Base-by-base conservation (phyloP, 768 basidiomycete species). In the Auricularia sp. region DNA sequence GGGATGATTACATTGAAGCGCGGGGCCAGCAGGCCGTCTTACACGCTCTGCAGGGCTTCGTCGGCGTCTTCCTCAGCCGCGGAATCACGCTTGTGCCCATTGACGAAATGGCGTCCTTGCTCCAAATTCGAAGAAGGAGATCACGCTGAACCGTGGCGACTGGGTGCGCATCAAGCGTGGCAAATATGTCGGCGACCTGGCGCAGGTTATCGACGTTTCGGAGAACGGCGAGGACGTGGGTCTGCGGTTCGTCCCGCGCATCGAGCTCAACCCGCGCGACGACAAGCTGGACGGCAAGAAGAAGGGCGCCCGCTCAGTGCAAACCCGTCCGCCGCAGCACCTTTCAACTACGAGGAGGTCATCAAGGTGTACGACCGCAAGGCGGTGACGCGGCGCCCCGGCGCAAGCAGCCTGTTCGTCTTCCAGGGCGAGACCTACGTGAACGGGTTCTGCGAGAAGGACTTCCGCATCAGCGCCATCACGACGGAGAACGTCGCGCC, bases 1-100 rank as follows among this genome's bases (percentile, higher is more conserved):
- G 96, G 96, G 1, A 94, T 94, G 87, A 88, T 99, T 99, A 98
- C 72, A 88, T 99, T 59, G 97, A 99, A 77, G 94, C 96, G 8
- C 85, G 89, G 62, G 89, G 89, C 67, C 82, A 93, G 36, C 87
- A 91, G 66, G 87, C 93, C 70, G 96, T 98, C 64, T 83, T 81
- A 67, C 82, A 88, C 65, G 95, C 96, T 5, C 85, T 92, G 72
- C 83, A 86, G 65, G 96, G 96, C 34, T 88, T 98, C 61, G 90
- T 98, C 62, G 97, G 95, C 62, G 86, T 98, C 63, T 99, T 94
- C 74, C 83, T 86, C 35, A 86, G 84, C 70, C 86, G 90, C 62
- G 90, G 91, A 16, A 85, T 93, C 67, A 81, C 82, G 21, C 83
- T 97, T 39, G 94, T 98, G 0, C 94, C 94, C 6, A 94, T 98